Base-by-base conservation (phyloP, 73 alveolate species). In the Halteria grandinella region DNA sequence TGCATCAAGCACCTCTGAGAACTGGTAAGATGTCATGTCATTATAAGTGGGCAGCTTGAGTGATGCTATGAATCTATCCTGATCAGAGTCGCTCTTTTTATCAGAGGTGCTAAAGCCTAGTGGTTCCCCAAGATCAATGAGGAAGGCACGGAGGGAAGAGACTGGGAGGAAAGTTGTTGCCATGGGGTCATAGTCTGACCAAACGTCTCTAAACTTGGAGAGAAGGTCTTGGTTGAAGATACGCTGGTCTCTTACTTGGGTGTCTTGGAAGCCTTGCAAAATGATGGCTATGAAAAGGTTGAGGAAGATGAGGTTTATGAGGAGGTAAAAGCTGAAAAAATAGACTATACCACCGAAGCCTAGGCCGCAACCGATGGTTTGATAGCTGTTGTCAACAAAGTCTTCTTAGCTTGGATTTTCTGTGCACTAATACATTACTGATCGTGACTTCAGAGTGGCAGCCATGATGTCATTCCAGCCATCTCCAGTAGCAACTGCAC, bases 391-490 rank as follows among this genome's bases (percentile, higher is more conserved):
- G 29, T 57, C 43, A 11, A 33, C 11, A 31, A 14, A 53, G 44
- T 53, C 69, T 21, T 54, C 69, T 36, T 73, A 73, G 31, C 75
- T 73, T 21, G 85, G 85, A 39, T 36, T 73, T 5, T 51, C 66
- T 23, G 32, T 49, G 64, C 85, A 73, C 18, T 37, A 43, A 29
- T 39, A 54, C 29, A 23, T 34, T 12, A 53, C 60, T 11, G 75
- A 48, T 25, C 55, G 43, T 27, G 6, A 6, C 24, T 62, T 21
- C 15, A 48, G 50, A 11, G 87, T 60, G 54, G 94, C 99, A 74
- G 77, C 83, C 98, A 93, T 93, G 17, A 95, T 75, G 43, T 64
- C 75, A 54, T 91, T 89, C 97, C 98, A 95, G 64, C 72, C 66
- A 66, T 95, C 98, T 14, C 99, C 99, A 29, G 98, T 95, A 18